Evolutionary conservation across 1,139 yeast species (phyloP).

Genomic region (Tardiomyces depauwii): DNA sequence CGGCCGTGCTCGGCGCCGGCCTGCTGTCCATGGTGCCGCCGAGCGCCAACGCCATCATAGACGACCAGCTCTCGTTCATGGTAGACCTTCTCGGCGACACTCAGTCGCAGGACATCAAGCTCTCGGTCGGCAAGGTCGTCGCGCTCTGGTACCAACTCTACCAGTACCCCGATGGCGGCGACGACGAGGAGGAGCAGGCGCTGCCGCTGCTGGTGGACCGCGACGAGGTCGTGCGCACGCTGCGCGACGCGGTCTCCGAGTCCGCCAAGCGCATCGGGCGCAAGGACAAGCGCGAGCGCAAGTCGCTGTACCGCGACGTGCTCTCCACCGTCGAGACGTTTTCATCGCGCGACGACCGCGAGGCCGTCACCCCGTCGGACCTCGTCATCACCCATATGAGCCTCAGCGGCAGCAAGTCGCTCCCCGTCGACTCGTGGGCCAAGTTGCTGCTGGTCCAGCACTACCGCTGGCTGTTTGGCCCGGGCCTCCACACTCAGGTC

Average conservation of each 20-base stretch:
- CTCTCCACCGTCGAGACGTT: slow-evolving; percentile 38
- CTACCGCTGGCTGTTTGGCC: slow-evolving; percentile 61
- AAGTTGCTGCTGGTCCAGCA: slow-evolving; percentile 50
- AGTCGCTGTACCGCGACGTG: slow-evolving; percentile 55
- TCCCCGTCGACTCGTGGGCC: slow-evolving; percentile 59
- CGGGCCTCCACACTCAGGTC: slow-evolving; percentile 53
- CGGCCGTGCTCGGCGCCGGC: slow-evolving; percentile 25
- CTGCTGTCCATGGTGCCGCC: slow-evolving; percentile 16
- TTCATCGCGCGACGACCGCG: slow-evolving; percentile 32
- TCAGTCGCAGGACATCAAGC: slow-evolving; percentile 13
- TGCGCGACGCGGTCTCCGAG: slow-evolving; percentile 39
- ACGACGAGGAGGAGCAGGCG: not conserved
- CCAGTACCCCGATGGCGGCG: slow-evolving; percentile 27
- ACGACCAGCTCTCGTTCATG: slow-evolving; percentile 18
- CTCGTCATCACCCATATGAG: slow-evolving; percentile 44
- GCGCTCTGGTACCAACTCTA: slow-evolving; percentile 54
- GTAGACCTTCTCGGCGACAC: slow-evolving; percentile 18
- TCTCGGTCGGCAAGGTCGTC: slow-evolving; percentile 49
- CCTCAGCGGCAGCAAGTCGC: slow-evolving; percentile 42
- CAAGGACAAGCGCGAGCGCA: slow-evolving; percentile 49
- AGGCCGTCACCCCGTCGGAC: slow-evolving; percentile 22
- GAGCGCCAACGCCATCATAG: slow-evolving; percentile 18
- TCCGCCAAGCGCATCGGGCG: slow-evolving; percentile 49
- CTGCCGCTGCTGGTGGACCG: slow-evolving; percentile 49
- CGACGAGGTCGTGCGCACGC: slow-evolving; percentile 35